Conservation (phyloP, 2,329 filamentous ascomycete species). For the Nemania serpens region DNA sequence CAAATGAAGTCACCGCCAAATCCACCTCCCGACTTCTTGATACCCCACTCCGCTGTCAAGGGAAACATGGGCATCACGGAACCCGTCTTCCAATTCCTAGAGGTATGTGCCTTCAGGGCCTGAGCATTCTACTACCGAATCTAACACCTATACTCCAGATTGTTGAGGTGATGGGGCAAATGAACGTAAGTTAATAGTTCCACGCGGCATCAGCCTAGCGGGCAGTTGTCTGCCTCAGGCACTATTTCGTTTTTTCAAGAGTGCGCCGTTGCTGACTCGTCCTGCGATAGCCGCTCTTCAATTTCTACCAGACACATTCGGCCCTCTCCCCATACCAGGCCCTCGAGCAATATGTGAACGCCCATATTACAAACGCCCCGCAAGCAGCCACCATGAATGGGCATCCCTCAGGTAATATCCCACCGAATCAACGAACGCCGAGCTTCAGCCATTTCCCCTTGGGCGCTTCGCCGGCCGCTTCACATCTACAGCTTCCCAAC, state of each 20-base stretch:
- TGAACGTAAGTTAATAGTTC: slow-evolving; percentile 53
- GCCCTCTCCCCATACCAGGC: slow-evolving; percentile 61
- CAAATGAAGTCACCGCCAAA: slow-evolving; percentile 63
- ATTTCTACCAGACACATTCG: slow-evolving; percentile 60
- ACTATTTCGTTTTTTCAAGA: neutral
- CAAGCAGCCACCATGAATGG: slow-evolving; percentile 51
- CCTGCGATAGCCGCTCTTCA: slow-evolving; percentile 55
- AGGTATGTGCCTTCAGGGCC: slow-evolving; percentile 51
- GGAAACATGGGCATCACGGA: slow-evolving; percentile 62
- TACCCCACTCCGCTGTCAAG: slow-evolving; percentile 64
- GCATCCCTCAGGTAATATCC: slow-evolving; percentile 43
- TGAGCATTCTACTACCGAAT: neutral
- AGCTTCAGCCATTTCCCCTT: slow-evolving; percentile 62
- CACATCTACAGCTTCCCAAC: slow-evolving; percentile 65
- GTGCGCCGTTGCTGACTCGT: slow-evolving; percentile 6
- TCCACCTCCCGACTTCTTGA: slow-evolving; percentile 63
- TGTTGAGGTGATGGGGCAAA: slow-evolving; percentile 68
- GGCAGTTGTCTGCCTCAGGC: neutral
- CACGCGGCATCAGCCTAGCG: neutral
- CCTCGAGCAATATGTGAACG: slow-evolving; percentile 63
- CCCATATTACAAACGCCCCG: slow-evolving; percentile 48
- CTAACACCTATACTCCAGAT: slow-evolving; percentile 48
- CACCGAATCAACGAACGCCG: slow-evolving; percentile 57
- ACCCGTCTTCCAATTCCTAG: slow-evolving; percentile 66
- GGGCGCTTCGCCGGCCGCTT: slow-evolving; percentile 62